phyloP scores from a whole-genome alignment of 2,329 filamentous ascomycete genomes.

The Polytolypa hystricis region DNA sequence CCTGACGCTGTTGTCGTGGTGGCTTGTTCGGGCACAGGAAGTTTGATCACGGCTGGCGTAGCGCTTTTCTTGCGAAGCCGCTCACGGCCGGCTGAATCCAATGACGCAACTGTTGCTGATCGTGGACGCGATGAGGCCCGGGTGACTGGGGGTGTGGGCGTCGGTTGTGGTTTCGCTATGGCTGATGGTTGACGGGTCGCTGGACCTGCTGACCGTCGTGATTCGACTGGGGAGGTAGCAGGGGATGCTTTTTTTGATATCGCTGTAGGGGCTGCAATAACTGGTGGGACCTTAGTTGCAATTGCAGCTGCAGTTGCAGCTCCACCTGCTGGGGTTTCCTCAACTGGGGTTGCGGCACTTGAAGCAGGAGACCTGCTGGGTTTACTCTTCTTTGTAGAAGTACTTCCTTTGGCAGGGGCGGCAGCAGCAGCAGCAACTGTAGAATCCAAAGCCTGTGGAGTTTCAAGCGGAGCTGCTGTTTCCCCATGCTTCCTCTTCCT shows the following conservation, averaged over 20 bases:
- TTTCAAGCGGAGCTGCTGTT: constrained; percentile 24
- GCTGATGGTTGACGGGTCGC: constrained; percentile 11
- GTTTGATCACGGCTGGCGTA: constrained; percentile 27
- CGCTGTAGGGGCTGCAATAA: constrained; percentile 7
- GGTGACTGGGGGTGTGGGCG: constrained; percentile 15
- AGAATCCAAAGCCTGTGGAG: constrained; percentile 15
- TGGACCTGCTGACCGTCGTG: constrained; percentile 8
- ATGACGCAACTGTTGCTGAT: constrained; percentile 9
- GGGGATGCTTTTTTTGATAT: constrained; percentile 7
- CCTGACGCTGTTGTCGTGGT: constrained; percentile 18
- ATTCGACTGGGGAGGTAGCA: constrained; percentile 7
- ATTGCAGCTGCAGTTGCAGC: constrained; percentile 12
- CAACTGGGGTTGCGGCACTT: constrained; percentile 10
- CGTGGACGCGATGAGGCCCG: constrained; percentile 17
- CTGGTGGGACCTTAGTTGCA: constrained; percentile 1
- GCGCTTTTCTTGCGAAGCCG: constrained; percentile 30
- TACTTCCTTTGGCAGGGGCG: constrained; percentile 18
- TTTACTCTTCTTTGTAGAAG: constrained; percentile 29
- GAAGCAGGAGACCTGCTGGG: constrained; percentile 20
- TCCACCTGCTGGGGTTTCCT: constrained; percentile 8
- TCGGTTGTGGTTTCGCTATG: constrained; percentile 14
- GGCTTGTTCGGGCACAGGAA: constrained; percentile 30
- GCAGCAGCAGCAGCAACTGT: constrained; percentile 13
- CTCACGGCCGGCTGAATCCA: constrained; percentile 16
- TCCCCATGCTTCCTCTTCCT: constrained; percentile 48